Base-by-base conservation (phyloP, 2,329 filamentous ascomycete genomes). In the Beauveria varroae region DNA sequence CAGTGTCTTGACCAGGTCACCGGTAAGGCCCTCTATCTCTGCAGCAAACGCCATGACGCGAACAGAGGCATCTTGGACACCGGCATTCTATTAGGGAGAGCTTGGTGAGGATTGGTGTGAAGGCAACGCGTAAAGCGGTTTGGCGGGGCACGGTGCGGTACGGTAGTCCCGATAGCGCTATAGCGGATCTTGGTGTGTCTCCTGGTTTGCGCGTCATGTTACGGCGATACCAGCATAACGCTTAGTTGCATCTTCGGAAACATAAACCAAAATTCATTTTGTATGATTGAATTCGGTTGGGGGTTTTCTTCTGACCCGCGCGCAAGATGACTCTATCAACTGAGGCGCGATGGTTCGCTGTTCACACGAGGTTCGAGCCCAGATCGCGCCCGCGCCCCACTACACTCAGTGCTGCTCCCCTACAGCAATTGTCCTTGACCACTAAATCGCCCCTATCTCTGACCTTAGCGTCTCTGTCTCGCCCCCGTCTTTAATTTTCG, bases 1-100 rank as follows among this genome's bases (percentile, higher is more conserved):
- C 63, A 92, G 76, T 47, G 82, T 78, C 46, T 82, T 79, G 63
- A 96, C 81, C 37, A 96, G 82, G 70, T 91, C 85, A 64, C 90
- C 88, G 1, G 84, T 85, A 67, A 93, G 78, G 61, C 80, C 78
- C 53, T 80, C 81, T 61, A 93, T 74, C 70, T 79, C 82, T 65
- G 86, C 84, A 67, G 86, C 80, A 73, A 89, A 86, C 41, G 90
- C 84, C 90, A 96, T 96, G 40, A 55, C 46, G 43, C 44, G 46
- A 28, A 18, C 26, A 53, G n/a, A 28, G 5, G 28, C 50, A 60
- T 60, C 40, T 60, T 60, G 37, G 20, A 22, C 47, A 18, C 24
- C 28, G 9, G 16, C 22, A 54, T 24, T 53, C 30, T 8, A 26
- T 26, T 12, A 26, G 26, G 12, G 20, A 34, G 50, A 53, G 26